Conservation (phyloP, 2,329 filamentous ascomycete species). For the Sporothrix protearum region DNA sequence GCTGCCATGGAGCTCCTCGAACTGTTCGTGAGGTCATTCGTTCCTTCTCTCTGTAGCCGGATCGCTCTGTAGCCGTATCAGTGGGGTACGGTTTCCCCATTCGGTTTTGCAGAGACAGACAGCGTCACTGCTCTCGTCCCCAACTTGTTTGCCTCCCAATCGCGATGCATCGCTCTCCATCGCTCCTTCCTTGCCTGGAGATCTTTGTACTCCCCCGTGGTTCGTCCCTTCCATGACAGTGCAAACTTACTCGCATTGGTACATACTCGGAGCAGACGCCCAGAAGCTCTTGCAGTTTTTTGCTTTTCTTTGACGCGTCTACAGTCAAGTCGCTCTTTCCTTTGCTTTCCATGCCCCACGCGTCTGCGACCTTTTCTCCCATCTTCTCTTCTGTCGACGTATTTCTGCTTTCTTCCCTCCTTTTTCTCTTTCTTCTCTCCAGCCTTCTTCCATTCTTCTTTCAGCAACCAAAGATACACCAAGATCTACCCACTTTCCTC, state of each 20-base stretch:
- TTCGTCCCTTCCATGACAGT: conserved; percentile 15
- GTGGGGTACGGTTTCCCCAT: background rate
- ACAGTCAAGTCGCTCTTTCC: conserved; percentile 6
- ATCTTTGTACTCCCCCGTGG: conserved; percentile 6
- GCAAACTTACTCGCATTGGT: background rate
- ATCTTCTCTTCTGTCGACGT: background rate
- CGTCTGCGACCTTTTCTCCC: background rate
- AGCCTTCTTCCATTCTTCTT: background rate
- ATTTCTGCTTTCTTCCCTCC: background rate
- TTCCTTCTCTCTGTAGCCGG: background rate
- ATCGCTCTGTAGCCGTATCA: background rate
- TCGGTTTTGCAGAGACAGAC: background rate
- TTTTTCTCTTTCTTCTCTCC: conserved; percentile 6
- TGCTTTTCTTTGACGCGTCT: conserved; percentile 6
- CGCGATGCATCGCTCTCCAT: conserved; percentile 16
- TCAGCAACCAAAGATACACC: background rate
- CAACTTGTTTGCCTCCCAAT: conserved; percentile 4
- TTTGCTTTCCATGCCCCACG: background rate
- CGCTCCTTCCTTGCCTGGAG: conserved; percentile 15
- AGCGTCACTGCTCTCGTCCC: background rate
- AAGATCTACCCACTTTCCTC: conserved; percentile 17
- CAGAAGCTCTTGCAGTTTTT: background rate
- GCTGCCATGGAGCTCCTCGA: background rate
- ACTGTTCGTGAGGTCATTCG: background rate
- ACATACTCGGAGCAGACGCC: background rate